Percentiles rank a stretch among this genome's conserved stretches.
phyloP scores from a whole-genome alignment of 78 protist species.

The Speleostelium caveatum region DNA sequence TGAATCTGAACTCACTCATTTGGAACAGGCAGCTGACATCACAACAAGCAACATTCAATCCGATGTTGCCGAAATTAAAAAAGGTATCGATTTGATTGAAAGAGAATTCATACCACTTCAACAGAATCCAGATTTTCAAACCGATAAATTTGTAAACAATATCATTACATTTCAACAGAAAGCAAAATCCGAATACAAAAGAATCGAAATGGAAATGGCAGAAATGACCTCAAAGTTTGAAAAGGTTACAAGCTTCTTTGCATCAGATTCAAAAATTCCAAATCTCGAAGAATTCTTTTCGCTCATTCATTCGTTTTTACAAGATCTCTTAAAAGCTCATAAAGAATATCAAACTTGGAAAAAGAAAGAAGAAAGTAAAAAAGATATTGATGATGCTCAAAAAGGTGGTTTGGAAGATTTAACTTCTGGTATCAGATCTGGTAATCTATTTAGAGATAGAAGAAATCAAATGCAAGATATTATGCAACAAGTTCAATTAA shows the following conservation, averaged over 20 bases:
- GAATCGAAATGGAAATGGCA: constrained; percentile 10
- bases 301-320: constrained; percentile 14
- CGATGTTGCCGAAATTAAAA: constrained; percentile 39
- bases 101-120: constrained; percentile 18
- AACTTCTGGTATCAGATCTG: constrained; percentile 38
- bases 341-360: constrained; percentile 35
- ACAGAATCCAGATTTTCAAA: neutral
- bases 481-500: constrained; percentile 7
- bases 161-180: constrained; percentile 9
- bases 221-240: constrained; percentile 56
- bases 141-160: constrained; percentile 4
- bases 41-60: constrained; percentile 10
- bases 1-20: constrained; percentile 19
- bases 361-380: constrained; percentile 10
- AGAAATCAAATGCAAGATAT: constrained; percentile 9
- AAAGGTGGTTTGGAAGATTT: constrained; percentile 69
- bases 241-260: constrained; percentile 5
- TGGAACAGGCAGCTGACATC: constrained; percentile 54
- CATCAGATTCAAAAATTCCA: constrained; percentile 28
- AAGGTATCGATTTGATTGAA: constrained; percentile 45
- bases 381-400: constrained; percentile 49
- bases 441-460: constrained; percentile 46
- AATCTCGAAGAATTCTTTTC: constrained; percentile 61
- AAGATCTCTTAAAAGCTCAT: constrained; percentile 45
- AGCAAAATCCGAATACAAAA: constrained; percentile 18